Evolutionary conservation across 2,329 filamentous ascomycete genomes (phyloP), one percentile per base, ranked within the genome.

Genomic region (Aspergillus ruber): DNA sequence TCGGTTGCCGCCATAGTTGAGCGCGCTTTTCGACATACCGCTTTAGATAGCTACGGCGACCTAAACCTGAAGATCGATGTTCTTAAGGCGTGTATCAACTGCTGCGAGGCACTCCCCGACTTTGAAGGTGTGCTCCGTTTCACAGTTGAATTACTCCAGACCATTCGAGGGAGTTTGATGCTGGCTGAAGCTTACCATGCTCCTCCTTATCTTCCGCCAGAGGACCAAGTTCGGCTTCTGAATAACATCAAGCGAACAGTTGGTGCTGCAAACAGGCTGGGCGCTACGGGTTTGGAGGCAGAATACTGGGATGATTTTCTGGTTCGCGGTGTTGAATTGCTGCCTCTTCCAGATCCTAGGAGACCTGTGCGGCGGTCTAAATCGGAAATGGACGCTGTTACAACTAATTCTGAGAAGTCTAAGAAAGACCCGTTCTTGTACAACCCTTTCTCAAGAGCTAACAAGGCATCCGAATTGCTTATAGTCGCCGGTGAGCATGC

Each of bases 261-360:
- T 25, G 81, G 77, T 27, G 81, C 93, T n/a, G 85, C 87, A 1
- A 81, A 80, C 50, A 84, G 86, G 50, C 70, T 96, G 21, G 90
- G 90, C 0, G 71, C 90, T 23, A 73, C 78, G 4, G 71, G 85
- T 47, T 69, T 91, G 38, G 78, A 83, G 45, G 90, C 89, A 5
- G 86, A 93, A 56, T 98, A 96, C 63, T 98, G 93, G 93, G 93
- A 98, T 65, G 89, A 95, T 60, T 97, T 97, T 58, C 74, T 98
- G 7, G 79, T 98, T 42, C 83, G 93, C 43, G 83, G 83, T 53
- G 74, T 95, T 56, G 80, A 84, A 46, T 73, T 95, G 39, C 81
- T 90, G 44, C 74, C 85, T 20, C 67, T 81, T 33, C 73, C 82
- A 8, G 69, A 74, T 38, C 76, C 78, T 9, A 78, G 80, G 54